phyloP scores from a whole-genome alignment of 208 protist genomes.

The Crithidia fasciculata region DNA sequence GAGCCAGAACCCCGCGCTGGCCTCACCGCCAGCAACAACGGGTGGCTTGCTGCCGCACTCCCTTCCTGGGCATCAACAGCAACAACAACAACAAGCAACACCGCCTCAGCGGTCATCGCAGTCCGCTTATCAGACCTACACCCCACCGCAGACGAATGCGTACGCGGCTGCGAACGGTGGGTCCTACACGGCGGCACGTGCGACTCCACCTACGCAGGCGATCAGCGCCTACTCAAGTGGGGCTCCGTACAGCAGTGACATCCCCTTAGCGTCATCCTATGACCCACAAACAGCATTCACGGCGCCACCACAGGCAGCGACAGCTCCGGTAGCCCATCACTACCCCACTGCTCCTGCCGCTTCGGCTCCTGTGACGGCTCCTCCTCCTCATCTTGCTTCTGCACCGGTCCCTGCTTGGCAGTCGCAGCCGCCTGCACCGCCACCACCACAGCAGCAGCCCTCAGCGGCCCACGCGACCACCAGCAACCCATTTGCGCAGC shows the following conservation, averaged over 20 bases:
- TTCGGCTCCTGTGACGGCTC: neutral
- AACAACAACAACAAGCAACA: neutral
- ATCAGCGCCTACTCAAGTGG: conserved; percentile 17
- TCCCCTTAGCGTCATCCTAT: too few relatives aligned
- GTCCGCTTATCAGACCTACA: conserved; percentile 3
- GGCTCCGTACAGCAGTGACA: neutral
- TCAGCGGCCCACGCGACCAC: neutral
- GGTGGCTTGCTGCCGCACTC: neutral
- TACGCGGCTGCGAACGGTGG: neutral
- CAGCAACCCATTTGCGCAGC: conserved; percentile 8
- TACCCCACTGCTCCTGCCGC: neutral
- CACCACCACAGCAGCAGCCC: neutral
- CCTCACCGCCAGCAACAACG: neutral
- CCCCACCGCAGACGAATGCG: conserved; percentile 6
- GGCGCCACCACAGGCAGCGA: neutral
- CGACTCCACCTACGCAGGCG: conserved; percentile 14
- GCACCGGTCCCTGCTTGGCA: neutral
- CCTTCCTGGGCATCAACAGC: neutral
- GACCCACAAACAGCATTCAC: neutral
- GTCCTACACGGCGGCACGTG: conserved; percentile 6
- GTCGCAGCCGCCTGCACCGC: neutral
- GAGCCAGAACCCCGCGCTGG: neutral
- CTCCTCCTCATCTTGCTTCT: neutral
- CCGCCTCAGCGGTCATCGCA: neutral
- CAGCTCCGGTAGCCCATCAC: neutral